Evolutionary conservation across 2,329 filamentous ascomycete genomes (phyloP).

Genomic region (Rutstroemia sp.): DNA sequence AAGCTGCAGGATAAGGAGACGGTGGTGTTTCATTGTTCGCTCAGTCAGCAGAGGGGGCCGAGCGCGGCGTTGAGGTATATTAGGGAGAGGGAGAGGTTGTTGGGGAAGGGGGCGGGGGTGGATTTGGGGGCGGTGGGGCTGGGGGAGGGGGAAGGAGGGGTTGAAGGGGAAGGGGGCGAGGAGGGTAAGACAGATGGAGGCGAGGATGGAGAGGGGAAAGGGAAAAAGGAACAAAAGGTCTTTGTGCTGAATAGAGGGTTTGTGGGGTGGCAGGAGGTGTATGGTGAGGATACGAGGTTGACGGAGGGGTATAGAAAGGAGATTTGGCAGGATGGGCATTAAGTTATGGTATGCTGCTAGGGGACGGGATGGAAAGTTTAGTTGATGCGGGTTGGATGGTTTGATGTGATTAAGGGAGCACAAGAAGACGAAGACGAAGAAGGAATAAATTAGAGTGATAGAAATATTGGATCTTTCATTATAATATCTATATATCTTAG

Average conservation of each 20-base stretch:
- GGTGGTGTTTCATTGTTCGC: constrained; percentile 89
- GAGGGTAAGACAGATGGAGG: constrained; percentile 29
- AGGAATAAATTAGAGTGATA: no score
- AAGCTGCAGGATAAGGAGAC: constrained; percentile 68
- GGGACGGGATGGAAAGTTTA: not conserved
- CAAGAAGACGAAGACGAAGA: no score
- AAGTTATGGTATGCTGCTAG: not conserved
- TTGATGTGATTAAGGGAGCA: no score
- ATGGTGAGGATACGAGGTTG: constrained; percentile 68
- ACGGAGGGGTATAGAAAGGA: constrained; percentile 82
- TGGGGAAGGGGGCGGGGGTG: constrained; percentile 23
- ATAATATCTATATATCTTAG: no score
- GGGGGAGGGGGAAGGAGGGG: constrained; percentile 18
- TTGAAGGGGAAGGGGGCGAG: constrained; percentile 18
- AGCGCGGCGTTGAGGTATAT: constrained; percentile 75
- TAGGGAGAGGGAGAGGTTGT: constrained; percentile 54
- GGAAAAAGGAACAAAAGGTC: constrained; percentile 54
- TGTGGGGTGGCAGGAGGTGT: constrained; percentile 78
- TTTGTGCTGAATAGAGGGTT: constrained; percentile 81
- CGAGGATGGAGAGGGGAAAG: constrained; percentile 19
- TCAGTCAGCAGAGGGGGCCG: constrained; percentile 87
- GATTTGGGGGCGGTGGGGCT: constrained; percentile 18
- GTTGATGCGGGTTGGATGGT: not conserved
- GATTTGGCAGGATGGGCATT: constrained; percentile 54
- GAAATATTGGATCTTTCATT: no score